Evolutionary conservation across 2,329 filamentous ascomycete species (phyloP).

Genomic region (Cercospora zeina): DNA sequence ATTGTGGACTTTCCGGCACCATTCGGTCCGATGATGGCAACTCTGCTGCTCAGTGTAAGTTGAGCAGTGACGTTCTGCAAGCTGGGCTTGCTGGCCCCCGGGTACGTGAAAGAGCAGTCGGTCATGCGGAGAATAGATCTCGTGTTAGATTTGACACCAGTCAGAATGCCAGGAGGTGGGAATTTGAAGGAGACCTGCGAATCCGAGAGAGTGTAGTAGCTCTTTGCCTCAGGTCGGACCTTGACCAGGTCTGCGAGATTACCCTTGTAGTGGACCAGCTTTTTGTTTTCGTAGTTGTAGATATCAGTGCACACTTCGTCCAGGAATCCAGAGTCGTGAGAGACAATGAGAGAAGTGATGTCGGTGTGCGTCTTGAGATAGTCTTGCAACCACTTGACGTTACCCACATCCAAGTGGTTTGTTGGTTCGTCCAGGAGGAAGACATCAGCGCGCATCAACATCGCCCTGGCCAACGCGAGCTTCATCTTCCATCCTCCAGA

Average conservation of each 20-base stretch:
- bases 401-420: constrained; percentile 94
- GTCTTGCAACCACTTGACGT: constrained; percentile 92
- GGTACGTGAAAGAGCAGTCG: constrained; percentile 89
- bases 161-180: constrained; percentile 88
- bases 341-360: constrained; percentile 96
- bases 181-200: constrained; percentile 96
- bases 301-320: constrained; percentile 98
- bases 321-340: constrained; percentile 96
- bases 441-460: constrained; percentile 96
- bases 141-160: constrained; percentile 92
- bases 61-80: constrained; percentile 83
- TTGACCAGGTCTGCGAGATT: constrained; percentile 83
- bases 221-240: constrained; percentile 89
- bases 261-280: constrained; percentile 81
- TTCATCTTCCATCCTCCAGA: constrained; percentile 99
- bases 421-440: constrained; percentile 97
- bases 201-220: constrained; percentile 93
- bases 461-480: constrained; percentile 89
- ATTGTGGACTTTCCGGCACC: constrained; percentile 97
- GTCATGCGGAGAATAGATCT: constrained; percentile 94
- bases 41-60: constrained; percentile 83
- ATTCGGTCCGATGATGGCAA: constrained; percentile 95
- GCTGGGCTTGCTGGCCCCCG: constrained; percentile 84
- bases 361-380: constrained; percentile 95
- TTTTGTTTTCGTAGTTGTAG: constrained; percentile 98